Percentiles rank a stretch among this genome's conserved stretches.
Conservation (phyloP, 805 yeast species). For the Maudiozyma turicensis region DNA sequence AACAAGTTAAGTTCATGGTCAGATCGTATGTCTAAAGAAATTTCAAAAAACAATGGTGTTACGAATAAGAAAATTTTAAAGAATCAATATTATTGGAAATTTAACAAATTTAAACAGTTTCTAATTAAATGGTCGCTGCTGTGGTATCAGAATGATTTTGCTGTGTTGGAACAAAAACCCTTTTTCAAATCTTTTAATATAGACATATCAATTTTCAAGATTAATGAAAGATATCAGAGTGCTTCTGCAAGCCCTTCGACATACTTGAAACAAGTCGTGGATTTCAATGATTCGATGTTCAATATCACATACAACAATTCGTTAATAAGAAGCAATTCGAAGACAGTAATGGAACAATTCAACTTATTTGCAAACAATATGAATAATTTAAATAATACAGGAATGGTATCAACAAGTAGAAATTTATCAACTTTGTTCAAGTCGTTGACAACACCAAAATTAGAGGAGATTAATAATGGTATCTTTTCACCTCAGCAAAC, state of each 20-base stretch:
- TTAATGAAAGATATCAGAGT: neutral
- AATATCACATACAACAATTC: slow-evolving; percentile 1
- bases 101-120: slow-evolving; percentile 15
- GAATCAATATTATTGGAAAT: slow-evolving; percentile 15
- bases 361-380: slow-evolving; percentile 13
- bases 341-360: slow-evolving; percentile 23
- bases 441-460: slow-evolving; percentile 1
- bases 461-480: slow-evolving; percentile 1
- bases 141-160: slow-evolving; percentile 15
- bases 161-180: slow-evolving; percentile 4
- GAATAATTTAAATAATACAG: neutral
- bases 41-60: neutral
- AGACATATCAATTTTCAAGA: neutral
- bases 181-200: slow-evolving; percentile 5
- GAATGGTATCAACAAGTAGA: neutral
- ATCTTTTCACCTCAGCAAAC: neutral
- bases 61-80: neutral
- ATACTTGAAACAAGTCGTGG: slow-evolving; percentile 1
- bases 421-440: slow-evolving; percentile 5
- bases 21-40: neutral
- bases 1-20: slow-evolving; percentile 15
- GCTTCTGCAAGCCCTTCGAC: neutral
- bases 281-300: neutral
- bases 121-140: slow-evolving; percentile 20
- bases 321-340: slow-evolving; percentile 14